A percentile compares a stretch with the other conserved stretches of the same genome.
These are phyloP conservation scores for Dendrobium huoshanense DNA, from an alignment of 106 monocot species.

Conservation along the genomic window DNA sequence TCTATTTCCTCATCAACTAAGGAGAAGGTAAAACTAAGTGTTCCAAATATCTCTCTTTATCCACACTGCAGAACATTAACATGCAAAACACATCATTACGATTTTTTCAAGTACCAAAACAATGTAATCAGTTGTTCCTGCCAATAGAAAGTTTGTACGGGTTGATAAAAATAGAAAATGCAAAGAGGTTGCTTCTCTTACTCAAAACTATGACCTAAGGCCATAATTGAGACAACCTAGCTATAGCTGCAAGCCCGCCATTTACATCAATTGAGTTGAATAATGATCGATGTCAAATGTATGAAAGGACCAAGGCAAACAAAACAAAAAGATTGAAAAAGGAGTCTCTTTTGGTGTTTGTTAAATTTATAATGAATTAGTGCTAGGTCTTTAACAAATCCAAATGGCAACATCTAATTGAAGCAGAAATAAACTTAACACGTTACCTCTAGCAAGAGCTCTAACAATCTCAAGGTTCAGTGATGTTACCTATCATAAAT, in stretches of 20 bases:
- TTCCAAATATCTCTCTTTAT: neutral
- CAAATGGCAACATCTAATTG: neutral
- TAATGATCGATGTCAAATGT: neutral
- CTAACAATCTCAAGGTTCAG: conserved; percentile 91
- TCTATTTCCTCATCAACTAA: neutral
- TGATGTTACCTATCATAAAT: conserved; percentile 65
- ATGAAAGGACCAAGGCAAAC: neutral
- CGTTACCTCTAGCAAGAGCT: conserved; percentile 88
- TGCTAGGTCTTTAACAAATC: neutral
- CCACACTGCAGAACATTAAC: neutral
- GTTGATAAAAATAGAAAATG: neutral
- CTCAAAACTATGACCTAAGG: neutral
- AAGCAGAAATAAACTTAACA: neutral
- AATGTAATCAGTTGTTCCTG: too few species aligned
- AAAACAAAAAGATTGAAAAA: neutral
- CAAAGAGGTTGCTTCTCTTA: neutral
- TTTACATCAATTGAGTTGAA: neutral
- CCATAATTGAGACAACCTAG: neutral
- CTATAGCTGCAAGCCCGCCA: neutral
- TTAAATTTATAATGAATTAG: neutral
- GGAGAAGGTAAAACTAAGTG: neutral
- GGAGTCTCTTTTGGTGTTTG: neutral
- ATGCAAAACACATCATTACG: neutral
- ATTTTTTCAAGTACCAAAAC: neutral
- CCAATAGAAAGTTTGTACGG: neutral